These are phyloP conservation scores for Kluyveromyces siamensis DNA, from an alignment of 805 yeast species.

Conservation along the genomic window DNA sequence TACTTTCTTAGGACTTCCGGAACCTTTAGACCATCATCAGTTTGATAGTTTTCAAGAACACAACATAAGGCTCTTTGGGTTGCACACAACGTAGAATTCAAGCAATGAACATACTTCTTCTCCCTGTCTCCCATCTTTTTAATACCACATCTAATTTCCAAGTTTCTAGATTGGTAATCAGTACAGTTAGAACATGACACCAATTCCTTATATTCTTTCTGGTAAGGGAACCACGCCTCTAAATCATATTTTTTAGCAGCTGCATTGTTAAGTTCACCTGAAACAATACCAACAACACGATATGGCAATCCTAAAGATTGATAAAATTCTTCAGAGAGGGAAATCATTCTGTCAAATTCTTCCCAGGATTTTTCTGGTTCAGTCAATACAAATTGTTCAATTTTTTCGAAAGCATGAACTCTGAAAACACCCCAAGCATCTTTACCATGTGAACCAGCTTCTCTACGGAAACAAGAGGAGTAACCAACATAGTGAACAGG, in stretches of 20 bases:
- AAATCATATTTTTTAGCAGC: conserved; percentile 98
- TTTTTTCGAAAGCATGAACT: conserved; percentile 96
- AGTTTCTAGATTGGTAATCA: conserved; percentile 96
- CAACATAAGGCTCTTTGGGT: conserved; percentile 98
- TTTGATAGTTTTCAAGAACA: conserved; percentile 94
- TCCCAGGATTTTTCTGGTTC: conserved; percentile 98
- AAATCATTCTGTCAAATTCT: conserved; percentile 95
- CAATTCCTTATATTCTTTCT: conserved; percentile 94
- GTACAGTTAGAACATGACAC: conserved; percentile 99
- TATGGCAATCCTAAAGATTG: conserved; percentile 87
- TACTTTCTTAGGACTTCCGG: conserved; percentile 94
- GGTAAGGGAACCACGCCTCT: conserved; percentile 99
- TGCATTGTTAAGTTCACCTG: conserved; percentile 97
- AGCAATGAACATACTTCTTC: conserved; percentile 96
- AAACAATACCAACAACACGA: conserved; percentile 95
- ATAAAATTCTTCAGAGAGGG: conserved; percentile 84
- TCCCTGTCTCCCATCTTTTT: conserved; percentile 91
- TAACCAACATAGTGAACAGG: conserved; percentile 97
- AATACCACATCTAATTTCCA: conserved; percentile 97
- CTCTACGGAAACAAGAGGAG: conserved; percentile 98
- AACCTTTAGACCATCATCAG: conserved; percentile 84
- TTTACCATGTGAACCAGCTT: conserved; percentile 98
- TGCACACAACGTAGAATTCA: conserved; percentile 94
- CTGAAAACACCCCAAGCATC: conserved; percentile 99
- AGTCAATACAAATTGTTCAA: conserved; percentile 90